Percentiles rank a stretch among this genome's conserved stretches.
Evolutionary conservation across 2,329 filamentous ascomycete genomes (phyloP).

Genomic region (Paraphoma chrysanthemicola): DNA sequence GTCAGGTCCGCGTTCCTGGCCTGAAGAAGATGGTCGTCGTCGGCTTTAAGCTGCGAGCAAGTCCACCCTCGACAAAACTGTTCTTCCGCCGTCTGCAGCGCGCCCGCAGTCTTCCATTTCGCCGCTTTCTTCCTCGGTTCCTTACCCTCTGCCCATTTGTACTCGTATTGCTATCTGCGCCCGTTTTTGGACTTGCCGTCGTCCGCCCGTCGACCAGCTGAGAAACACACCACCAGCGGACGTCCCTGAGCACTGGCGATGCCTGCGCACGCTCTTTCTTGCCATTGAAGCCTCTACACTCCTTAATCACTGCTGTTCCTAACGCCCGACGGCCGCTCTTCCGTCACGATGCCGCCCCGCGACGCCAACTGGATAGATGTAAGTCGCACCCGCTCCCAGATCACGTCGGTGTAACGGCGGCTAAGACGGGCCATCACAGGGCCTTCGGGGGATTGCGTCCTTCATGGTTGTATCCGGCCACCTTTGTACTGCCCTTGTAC

Average conservation of each 20-base stretch:
- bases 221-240: neutral
- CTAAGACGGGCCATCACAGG: constrained; percentile 40
- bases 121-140: neutral
- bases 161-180: neutral
- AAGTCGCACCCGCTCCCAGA: constrained; percentile 21
- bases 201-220: constrained; percentile 3
- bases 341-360: constrained; percentile 40
- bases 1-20: constrained; percentile 20
- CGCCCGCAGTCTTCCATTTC: neutral
- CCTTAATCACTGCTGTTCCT: constrained; percentile 11
- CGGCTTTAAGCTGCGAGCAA: constrained; percentile 7
- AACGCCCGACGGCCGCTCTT: neutral
- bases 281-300: constrained; percentile 10
- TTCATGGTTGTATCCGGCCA: constrained; percentile 53
- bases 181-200: constrained; percentile 5
- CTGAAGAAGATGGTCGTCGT: constrained; percentile 13
- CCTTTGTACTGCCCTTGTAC: constrained; percentile 51
- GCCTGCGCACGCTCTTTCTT: constrained; percentile 10
- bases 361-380: constrained; percentile 50
- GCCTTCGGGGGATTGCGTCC: constrained; percentile 51
- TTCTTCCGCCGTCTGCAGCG: constrained; percentile 3
- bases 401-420: constrained; percentile 16
- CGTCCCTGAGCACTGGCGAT: constrained; percentile 13
- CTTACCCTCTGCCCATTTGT: neutral
- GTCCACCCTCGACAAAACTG: constrained; percentile 6